Evolutionary conservation across 2,329 filamentous ascomycete species (phyloP).

Genomic region (Botrytis hyacinthi): DNA sequence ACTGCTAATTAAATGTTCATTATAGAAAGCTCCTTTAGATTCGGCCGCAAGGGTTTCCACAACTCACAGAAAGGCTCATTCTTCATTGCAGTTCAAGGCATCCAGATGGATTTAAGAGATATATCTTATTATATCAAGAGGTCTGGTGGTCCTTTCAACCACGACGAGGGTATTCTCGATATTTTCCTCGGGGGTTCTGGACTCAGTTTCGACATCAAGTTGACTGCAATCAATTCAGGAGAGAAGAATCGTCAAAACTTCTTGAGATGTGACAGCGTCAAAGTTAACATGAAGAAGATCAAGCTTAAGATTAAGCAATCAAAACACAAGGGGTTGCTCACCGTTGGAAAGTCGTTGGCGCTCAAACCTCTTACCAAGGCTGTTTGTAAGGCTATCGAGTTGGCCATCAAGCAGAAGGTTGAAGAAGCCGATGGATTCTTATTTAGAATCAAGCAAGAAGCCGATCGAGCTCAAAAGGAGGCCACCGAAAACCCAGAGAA

Average conservation of each 20-base stretch:
- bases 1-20: conserved; percentile 11
- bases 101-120: conserved; percentile 89
- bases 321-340: conserved; percentile 89
- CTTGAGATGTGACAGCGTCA: conserved; percentile 90
- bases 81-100: conserved; percentile 80
- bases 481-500: conserved; percentile 48
- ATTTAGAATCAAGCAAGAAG: conserved; percentile 79
- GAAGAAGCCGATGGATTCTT: conserved; percentile 69
- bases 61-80: conserved; percentile 77
- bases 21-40: conserved; percentile 82
- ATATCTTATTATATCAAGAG: conserved; percentile 94
- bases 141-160: conserved; percentile 90
- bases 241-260: conserved; percentile 75
- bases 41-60: conserved; percentile 82
- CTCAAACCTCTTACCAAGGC: conserved; percentile 73
- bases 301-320: conserved; percentile 91
- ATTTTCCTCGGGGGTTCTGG: conserved; percentile 84
- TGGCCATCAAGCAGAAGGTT: conserved; percentile 79
- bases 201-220: conserved; percentile 52
- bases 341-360: conserved; percentile 80
- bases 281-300: conserved; percentile 77
- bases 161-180: conserved; percentile 84
- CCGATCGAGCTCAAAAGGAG: conserved; percentile 67
- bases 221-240: conserved; percentile 56
- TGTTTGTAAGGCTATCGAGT: conserved; percentile 83